Conservation (phyloP, 2,329 filamentous ascomycete genomes). For the Arthrobotrys megalospora region DNA sequence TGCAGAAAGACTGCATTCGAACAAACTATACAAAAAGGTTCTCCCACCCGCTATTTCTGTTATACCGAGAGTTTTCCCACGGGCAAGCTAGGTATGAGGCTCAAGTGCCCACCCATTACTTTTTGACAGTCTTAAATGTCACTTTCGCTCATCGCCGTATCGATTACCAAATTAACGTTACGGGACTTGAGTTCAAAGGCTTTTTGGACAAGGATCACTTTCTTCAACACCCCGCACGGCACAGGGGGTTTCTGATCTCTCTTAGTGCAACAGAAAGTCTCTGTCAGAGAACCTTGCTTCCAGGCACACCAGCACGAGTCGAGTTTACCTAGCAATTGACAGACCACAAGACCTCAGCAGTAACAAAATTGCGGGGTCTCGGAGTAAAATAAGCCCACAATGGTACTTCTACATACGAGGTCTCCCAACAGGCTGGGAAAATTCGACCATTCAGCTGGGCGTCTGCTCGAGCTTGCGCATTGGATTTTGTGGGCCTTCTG, state of each 20-base stretch:
- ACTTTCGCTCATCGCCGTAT: slow-evolving; percentile 15
- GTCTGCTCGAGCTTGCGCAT: not conserved
- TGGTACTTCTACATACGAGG: not conserved
- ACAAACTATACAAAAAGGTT: slow-evolving; percentile 16
- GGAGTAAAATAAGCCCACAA: slow-evolving; percentile 3
- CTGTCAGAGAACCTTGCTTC: slow-evolving; percentile 12
- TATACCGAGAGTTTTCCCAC: not conserved
- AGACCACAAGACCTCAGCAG: slow-evolving; percentile 13
- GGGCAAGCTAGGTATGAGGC: slow-evolving; percentile 2
- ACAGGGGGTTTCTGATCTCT: slow-evolving; percentile 11
- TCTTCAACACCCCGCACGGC: slow-evolving; percentile 13
- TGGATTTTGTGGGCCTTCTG: slow-evolving; percentile 15
- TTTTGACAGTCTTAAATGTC: not conserved
- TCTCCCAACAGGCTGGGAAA: not conserved
- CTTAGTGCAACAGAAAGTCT: slow-evolving; percentile 24
- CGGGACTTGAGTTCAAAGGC: not conserved
- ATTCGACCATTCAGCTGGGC: not conserved
- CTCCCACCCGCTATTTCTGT: slow-evolving; percentile 30
- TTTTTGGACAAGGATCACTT: not conserved
- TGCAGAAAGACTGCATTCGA: slow-evolving; percentile 19
- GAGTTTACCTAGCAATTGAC: not conserved
- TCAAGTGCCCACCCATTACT: not conserved
- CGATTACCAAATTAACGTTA: slow-evolving; percentile 18
- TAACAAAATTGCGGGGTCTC: slow-evolving; percentile 18
- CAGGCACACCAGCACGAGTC: slow-evolving; percentile 29